A percentile compares a stretch with the other conserved stretches of the same genome.
Evolutionary conservation across 164 flowering plant genomes (phyloP).

Genomic region (Dillenia turbinata): DNA sequence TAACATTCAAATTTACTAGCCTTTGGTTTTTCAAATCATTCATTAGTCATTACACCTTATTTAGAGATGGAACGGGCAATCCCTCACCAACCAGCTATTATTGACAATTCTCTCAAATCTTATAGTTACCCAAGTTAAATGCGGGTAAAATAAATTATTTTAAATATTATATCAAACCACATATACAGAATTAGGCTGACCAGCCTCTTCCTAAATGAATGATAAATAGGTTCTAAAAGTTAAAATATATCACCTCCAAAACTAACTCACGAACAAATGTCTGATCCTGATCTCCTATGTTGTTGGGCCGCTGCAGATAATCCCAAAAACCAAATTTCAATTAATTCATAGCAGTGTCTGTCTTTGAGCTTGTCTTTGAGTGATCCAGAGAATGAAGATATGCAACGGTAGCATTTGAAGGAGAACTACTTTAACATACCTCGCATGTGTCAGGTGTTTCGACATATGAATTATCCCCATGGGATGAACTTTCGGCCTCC

Average conservation of each 20-base stretch:
- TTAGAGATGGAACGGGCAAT: too few relatives aligned
- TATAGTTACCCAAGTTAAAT: too few relatives aligned
- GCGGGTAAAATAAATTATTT: conserved; percentile 34
- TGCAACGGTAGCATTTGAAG: too few relatives aligned
- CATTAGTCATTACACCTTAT: too few relatives aligned
- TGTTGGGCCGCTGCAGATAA: conserved; percentile 35
- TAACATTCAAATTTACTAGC: too few relatives aligned
- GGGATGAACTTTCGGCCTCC: conserved; percentile 85
- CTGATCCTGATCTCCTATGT: conserved; percentile 62
- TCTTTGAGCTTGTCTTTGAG: too few relatives aligned
- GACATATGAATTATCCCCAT: conserved; percentile 58
- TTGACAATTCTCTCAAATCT: too few relatives aligned
- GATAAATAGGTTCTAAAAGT: not conserved
- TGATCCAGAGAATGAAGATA: too few relatives aligned
- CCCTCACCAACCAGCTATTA: too few relatives aligned
- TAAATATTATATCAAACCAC: not conserved
- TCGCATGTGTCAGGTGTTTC: conserved; percentile 80
- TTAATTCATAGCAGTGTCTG: too few relatives aligned
- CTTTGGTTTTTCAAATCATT: too few relatives aligned
- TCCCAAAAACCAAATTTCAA: conserved; percentile 6
- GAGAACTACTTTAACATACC: conserved; percentile 29
- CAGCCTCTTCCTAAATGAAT: not conserved
- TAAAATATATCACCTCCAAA: conserved; percentile 56
- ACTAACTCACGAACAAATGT: conserved; percentile 49
- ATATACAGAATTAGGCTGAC: too few relatives aligned